phyloP scores from a whole-genome alignment of 331 rosid genomes.

The Stylosanthes scabra region DNA sequence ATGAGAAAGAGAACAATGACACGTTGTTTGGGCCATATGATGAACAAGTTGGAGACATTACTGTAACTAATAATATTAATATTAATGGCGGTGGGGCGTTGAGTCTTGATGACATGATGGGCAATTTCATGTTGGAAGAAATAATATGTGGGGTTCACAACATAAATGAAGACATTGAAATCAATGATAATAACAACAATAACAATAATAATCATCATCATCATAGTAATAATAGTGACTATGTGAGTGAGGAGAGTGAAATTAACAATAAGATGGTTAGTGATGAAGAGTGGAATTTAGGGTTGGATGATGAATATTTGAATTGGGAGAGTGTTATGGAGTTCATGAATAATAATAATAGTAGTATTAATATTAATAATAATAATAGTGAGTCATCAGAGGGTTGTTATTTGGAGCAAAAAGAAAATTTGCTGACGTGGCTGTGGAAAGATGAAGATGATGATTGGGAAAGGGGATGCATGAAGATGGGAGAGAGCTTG shows the following conservation, averaged over 20 bases:
- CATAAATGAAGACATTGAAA: conserved; percentile 48
- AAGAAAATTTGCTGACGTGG: conserved; percentile 47
- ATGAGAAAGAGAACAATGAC: conserved; percentile 8
- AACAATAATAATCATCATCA: background rate
- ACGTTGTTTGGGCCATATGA: conserved; percentile 24
- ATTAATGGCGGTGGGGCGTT: conserved; percentile 38
- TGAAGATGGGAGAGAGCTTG: conserved; percentile 23
- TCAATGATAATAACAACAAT: background rate
- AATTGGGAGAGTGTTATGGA: conserved; percentile 56
- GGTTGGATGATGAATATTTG: conserved; percentile 42
- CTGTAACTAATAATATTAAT: background rate
- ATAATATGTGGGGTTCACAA: conserved; percentile 42
- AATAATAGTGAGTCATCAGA: background rate
- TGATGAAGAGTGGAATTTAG: conserved; percentile 35
- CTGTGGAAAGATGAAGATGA: conserved; percentile 59
- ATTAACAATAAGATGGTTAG: background rate
- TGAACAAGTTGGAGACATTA: conserved; percentile 18
- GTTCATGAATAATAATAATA: conserved; percentile 15
- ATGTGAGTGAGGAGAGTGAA: conserved; percentile 12
- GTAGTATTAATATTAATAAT: background rate
- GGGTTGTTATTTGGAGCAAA: conserved; percentile 15
- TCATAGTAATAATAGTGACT: background rate
- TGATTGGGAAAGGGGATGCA: conserved; percentile 42
- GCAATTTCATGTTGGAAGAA: conserved; percentile 30
- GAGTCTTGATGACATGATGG: conserved; percentile 38